A percentile compares a stretch with the other conserved stretches of the same genome.
Evolutionary conservation across 129 eudicot genomes (phyloP).

Genomic region (Centaurea solstitialis): DNA sequence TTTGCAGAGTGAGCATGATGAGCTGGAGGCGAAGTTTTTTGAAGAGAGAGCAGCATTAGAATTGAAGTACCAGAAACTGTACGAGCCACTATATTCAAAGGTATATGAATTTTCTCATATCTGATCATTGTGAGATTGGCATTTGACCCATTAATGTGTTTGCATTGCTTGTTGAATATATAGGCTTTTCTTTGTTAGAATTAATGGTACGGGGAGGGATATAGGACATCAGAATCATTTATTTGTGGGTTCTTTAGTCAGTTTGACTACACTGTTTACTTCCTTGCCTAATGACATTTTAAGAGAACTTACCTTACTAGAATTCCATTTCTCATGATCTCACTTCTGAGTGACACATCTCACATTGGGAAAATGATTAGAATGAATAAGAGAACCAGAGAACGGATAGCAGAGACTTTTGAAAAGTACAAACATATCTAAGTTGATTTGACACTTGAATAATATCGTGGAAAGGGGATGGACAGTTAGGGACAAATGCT

Average conservation of each 20-base stretch:
- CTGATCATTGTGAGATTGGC: neutral
- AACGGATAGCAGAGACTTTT: neutral
- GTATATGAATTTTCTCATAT: constrained; percentile 24
- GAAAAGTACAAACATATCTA: neutral
- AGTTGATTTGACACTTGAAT: neutral
- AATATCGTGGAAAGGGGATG: neutral
- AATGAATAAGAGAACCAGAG: neutral
- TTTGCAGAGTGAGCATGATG: constrained; percentile 74
- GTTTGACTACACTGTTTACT: too few species aligned
- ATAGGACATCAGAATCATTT: neutral
- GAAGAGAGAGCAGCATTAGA: constrained; percentile 91
- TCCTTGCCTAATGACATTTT: too few species aligned
- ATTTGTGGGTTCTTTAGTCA: too few species aligned
- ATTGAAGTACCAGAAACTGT: constrained; percentile 79
- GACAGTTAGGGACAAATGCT: neutral
- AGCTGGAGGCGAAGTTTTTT: constrained; percentile 75
- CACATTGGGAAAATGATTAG: too few species aligned
- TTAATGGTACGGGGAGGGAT: neutral
- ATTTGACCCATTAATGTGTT: neutral
- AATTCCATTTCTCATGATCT: neutral
- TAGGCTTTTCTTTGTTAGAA: neutral
- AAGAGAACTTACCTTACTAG: neutral
- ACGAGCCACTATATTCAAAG: constrained; percentile 74
- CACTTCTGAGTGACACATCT: neutral
- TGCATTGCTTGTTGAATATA: neutral